Evolutionary conservation across 176 grass and related monocot genomes (phyloP).

Genomic region (Oryza officinalis): DNA sequence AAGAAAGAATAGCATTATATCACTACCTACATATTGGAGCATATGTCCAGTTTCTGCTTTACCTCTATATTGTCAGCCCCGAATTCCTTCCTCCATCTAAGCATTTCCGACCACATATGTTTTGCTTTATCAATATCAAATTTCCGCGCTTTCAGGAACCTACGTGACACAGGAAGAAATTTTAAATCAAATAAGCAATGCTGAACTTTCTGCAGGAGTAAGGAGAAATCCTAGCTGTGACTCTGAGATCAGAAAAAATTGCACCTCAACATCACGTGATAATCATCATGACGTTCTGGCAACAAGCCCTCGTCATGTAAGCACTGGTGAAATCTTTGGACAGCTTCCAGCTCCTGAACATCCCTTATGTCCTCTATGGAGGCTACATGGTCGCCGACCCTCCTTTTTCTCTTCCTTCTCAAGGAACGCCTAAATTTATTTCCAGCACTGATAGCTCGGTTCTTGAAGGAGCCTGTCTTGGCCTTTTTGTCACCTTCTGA

Average conservation of each 20-base stretch:
- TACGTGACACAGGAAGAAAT: slow-evolving; percentile 25
- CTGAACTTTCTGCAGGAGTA: slow-evolving; percentile 6
- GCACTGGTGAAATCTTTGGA: slow-evolving; percentile 60
- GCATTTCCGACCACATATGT: slow-evolving; percentile 98
- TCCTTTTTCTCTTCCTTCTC: slow-evolving; percentile 59
- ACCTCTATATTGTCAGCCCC: slow-evolving; percentile 78
- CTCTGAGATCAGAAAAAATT: background rate
- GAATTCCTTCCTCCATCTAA: slow-evolving; percentile 89
- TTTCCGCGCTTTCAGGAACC: slow-evolving; percentile 94
- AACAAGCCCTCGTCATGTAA: slow-evolving; percentile 66
- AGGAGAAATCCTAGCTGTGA: background rate
- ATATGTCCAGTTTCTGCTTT: slow-evolving; percentile 23
- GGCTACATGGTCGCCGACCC: slow-evolving; percentile 33
- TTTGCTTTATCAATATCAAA: slow-evolving; percentile 92
- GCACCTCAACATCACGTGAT: slow-evolving; percentile 87
- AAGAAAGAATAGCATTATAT: slow-evolving; percentile 7
- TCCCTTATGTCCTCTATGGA: slow-evolving; percentile 77
- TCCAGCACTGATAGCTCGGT: slow-evolving; percentile 68
- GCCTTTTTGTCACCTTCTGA: slow-evolving; percentile 69
- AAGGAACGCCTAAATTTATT: slow-evolving; percentile 85
- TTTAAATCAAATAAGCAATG: slow-evolving; percentile 11
- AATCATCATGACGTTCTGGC: slow-evolving; percentile 73
- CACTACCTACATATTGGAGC: background rate
- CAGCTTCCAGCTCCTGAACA: slow-evolving; percentile 65
- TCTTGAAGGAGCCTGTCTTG: slow-evolving; percentile 71